Evolutionary conservation across 2,329 filamentous ascomycete genomes (phyloP), one percentile per base, ranked within the genome.

Genomic region (Alternaria longipes): DNA sequence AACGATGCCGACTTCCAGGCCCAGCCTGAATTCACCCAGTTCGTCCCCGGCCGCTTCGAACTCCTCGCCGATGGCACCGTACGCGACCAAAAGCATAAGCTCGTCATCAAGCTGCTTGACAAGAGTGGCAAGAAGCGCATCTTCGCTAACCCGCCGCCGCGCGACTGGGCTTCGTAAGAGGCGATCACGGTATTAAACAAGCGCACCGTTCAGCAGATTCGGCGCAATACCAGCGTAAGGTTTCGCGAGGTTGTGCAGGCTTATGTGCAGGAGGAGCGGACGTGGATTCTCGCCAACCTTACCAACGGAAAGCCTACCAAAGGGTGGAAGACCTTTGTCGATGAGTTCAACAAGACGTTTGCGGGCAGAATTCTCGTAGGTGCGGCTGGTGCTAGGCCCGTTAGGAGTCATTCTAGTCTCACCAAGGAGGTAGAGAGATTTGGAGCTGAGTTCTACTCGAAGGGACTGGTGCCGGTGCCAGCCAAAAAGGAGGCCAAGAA

Each of bases 351-450:
- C 45, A 20, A 36, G 12, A 8, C 42, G 36, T 75, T 74, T 38
- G 61, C 61, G 32, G 71, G 70, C 2, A 68, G 62, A 59, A 12
- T 55, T 3, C 12, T 71, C 6, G 41, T 30, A 9, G 65, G 62
- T 4, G 26, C 20, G 0, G 14, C 30, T 7, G 64, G 49, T 18
- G 24, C 40, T 14, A 61, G 72, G 53, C 70, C 68, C 1, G 34
- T 45, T 28, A 64, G 72, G 14, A 68, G 61, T 18, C 66, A 70
- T n/a, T 69, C 65, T 2, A 69, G 63, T 20, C 57, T 73, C 38
- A 73, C 65, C 11, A 75, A 74, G 53, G 73, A 75, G 59, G 65
- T 75, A 9, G 72, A 74, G 64, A 59, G 73, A 7, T 74, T 74
- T 54, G 67, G 69, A 14, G 47, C 56, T n/a, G 46, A 68, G 18